Base-by-base conservation (phyloP, 2,329 filamentous ascomycete species). In the Alternaria angustiovoidea region DNA sequence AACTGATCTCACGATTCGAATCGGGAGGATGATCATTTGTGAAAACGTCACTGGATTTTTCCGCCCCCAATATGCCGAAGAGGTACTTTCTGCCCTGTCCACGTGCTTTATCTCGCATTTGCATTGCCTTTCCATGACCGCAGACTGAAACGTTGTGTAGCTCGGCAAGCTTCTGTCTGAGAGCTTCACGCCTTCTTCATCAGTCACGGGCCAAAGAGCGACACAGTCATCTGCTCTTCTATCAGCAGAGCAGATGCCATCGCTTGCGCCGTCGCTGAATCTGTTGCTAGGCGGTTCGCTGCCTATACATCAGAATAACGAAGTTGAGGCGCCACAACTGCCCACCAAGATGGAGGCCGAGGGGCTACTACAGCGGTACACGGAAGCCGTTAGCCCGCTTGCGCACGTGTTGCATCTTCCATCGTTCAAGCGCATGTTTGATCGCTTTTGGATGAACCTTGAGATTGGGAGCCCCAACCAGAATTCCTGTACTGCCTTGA, bases 21-120 rank as follows among this genome's bases (percentile, higher is more conserved):
- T 78, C 47, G 76, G 76, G 24, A 71, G 75, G 56, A 78, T 78
- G 76, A 77, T 78, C 36, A 77, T 78, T n/a, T 77, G 75, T 60
- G 75, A 78, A 46, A 78, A 77, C 28, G 73, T 78, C 41, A 76
- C 75, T 61, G 76, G 75, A 39, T 77, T 78, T 54, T 78, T 78
- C 51, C 75, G 75, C 38, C 75, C 75, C 56, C 76, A 78, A 59
- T 78, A 78, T 65, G 76, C 75, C 55, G 75, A 78, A 76, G 76
- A 78, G 74, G 76, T 78, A 77, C 57, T 69, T 54, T 69, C 53
- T 49, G 55, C 65, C 64, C 65, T 66, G 30, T 62, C 55, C 44
- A 36, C 60, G 52, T 63, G 44, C 38, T 60, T 52, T 46, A 53
- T 44, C 51, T 53, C 41, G 62, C 44, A 16, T 47, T 56, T 34